phyloP scores from a whole-genome alignment of 225 moss, liverwort and hornwort genomes.

The Climacium dendroides region DNA sequence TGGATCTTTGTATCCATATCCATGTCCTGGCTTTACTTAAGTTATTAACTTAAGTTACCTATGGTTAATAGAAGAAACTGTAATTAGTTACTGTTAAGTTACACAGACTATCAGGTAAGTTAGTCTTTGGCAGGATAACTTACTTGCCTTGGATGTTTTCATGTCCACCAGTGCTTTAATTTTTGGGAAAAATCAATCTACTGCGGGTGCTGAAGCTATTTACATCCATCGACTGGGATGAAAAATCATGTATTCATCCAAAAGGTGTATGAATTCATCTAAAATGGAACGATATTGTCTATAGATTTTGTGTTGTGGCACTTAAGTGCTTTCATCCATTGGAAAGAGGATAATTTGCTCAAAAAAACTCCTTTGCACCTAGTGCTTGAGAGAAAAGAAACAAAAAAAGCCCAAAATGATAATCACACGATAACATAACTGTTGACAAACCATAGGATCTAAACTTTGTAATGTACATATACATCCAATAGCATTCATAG shows the following conservation, averaged over 20 bases:
- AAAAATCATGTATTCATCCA: accelerated
- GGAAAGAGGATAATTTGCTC: background rate
- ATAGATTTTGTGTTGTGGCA: background rate
- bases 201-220: background rate
- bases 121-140: background rate
- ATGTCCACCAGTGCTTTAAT: background rate
- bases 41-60: background rate
- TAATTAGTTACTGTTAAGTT: background rate
- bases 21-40: background rate
- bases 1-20: background rate
- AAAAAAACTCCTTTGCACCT: too few relatives aligned
- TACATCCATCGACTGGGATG: background rate
- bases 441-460: too few relatives aligned
- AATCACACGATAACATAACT: too few relatives aligned
- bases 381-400: too few relatives aligned
- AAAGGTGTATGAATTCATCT: background rate
- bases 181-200: background rate
- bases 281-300: accelerated
- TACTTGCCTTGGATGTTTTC: background rate
- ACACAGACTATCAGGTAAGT: background rate
- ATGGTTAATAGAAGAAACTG: background rate
- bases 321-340: background rate
- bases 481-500: too few relatives aligned
- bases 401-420: too few relatives aligned
- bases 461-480: too few relatives aligned